Evolutionary conservation across 371 early-diverging fungal species (phyloP).

Genomic region (Fennellomyces sp.): DNA sequence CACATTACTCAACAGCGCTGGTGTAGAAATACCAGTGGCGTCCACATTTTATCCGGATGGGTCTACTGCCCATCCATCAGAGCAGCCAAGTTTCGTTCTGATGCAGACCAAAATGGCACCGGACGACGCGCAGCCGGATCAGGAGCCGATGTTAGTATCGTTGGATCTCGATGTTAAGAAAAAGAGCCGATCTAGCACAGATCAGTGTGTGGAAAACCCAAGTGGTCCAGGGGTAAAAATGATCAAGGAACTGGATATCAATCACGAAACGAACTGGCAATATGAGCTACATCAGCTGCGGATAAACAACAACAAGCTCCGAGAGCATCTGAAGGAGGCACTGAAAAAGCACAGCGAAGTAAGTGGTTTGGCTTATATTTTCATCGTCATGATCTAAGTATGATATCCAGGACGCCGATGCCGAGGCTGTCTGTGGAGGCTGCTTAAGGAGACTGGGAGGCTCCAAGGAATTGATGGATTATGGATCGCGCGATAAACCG

Average conservation of each 20-base stretch:
- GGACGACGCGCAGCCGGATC: constrained; percentile 18
- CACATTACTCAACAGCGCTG: constrained; percentile 39
- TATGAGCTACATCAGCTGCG: constrained; percentile 55
- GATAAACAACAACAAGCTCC: constrained; percentile 39
- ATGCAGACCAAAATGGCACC: constrained; percentile 36
- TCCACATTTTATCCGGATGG: constrained; percentile 57
- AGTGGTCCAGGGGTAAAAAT: constrained; percentile 4
- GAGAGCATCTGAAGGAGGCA: constrained; percentile 31
- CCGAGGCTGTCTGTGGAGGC: neutral
- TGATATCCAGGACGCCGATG: neutral
- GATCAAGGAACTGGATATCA: constrained; percentile 37
- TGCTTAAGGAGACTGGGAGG: neutral
- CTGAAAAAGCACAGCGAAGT: neutral
- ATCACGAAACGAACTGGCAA: constrained; percentile 44
- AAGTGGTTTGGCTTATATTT: no score
- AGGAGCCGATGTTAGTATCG: constrained; percentile 24
- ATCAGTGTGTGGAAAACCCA: neutral
- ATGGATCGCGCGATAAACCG: neutral
- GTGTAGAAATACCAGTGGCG: constrained; percentile 42
- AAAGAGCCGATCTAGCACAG: neutral
- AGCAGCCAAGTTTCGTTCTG: constrained; percentile 41
- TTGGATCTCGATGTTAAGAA: constrained; percentile 30
- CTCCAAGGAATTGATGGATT: neutral
- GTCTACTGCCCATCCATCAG: constrained; percentile 3
- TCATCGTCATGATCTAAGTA: neutral